A percentile compares a stretch with the other conserved stretches of the same genome.
Evolutionary conservation across 163 green algal species (phyloP).

Genomic region (Prototheca cutis): DNA sequence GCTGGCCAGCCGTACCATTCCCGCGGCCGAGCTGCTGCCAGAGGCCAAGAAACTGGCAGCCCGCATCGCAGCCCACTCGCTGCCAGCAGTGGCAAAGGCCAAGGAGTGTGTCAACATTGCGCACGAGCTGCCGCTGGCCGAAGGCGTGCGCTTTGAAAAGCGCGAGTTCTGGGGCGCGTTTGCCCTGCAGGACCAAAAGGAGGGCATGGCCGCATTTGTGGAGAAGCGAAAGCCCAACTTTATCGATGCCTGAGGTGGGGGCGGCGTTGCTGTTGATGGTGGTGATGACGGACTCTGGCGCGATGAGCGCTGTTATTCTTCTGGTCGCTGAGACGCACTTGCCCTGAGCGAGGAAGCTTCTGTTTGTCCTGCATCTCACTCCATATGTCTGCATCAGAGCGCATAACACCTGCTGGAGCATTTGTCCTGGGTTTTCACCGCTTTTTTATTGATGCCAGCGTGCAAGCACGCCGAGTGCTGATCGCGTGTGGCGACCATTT

Average conservation of each 20-base stretch:
- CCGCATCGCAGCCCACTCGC: constrained; percentile 39
- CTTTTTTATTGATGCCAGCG: too few relatives aligned
- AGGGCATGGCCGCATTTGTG: constrained; percentile 69
- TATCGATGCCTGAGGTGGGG: neutral
- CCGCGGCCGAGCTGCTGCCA: constrained; percentile 3
- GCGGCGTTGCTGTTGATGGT: neutral
- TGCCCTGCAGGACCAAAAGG: constrained; percentile 55
- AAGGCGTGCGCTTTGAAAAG: constrained; percentile 33
- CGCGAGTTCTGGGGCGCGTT: constrained; percentile 62
- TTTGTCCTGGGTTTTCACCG: too few relatives aligned
- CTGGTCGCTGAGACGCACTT: too few relatives aligned
- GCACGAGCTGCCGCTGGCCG: constrained; percentile 28
- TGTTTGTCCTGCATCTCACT: too few relatives aligned
- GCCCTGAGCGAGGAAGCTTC: too few relatives aligned
- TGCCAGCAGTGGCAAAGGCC: constrained; percentile 39
- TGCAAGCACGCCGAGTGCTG: too few relatives aligned
- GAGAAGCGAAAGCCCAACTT: constrained; percentile 55
- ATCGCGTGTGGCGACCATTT: too few relatives aligned
- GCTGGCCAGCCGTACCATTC: constrained; percentile 6
- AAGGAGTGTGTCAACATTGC: constrained; percentile 53
- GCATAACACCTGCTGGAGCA: too few relatives aligned
- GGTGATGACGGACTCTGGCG: neutral
- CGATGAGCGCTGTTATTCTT: neutral
- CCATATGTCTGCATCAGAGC: too few relatives aligned
- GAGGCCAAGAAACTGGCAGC: constrained; percentile 23